Evolutionary conservation across 2,329 filamentous ascomycete genomes (phyloP), one percentile per base, ranked within the genome.

Genomic region (Hawksworthiomyces lignivorus): DNA sequence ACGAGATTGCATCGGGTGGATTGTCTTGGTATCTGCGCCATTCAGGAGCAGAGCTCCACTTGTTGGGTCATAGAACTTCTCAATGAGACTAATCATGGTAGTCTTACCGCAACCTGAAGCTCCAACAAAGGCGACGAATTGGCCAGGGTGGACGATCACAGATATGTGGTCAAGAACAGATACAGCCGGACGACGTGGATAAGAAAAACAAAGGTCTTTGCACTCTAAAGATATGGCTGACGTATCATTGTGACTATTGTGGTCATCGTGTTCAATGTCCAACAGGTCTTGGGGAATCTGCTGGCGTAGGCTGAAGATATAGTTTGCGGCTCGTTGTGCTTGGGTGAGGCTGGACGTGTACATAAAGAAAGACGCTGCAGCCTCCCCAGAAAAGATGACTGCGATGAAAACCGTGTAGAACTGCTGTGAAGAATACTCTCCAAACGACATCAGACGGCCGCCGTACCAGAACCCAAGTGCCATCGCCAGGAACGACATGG

Each of bases 61-160:
- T 9, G 48, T 50, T 8, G 56, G 55, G 24, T 57, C 51, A 47
- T 68, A 65, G 48, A 68, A 70, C 11, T 68, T 60, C 49, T 72
- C 61, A 0, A 73, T 56, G 10, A 73, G 57, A 7, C 69, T 67
- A 38, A 83, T 66, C 62, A 54, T 84, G 78, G 17, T 70, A 70
- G 15, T 82, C 80, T 62, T 62, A 3, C 75, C 24, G 24, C 24
- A 26, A 8, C 24, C 24, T 12, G 24, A 26, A 26, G 24, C 24
- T 8, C 24, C 24, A 4, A 26, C 24, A 12, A 26, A 26, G 8
- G 24, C 24, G 8, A 26, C 24, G 12, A 26, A 26, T 12, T 26
- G 24, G 24, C 24, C 24, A 12, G 24, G 24, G 24, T 12, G 24
- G 12, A 26, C 24, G 24, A 12, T 12, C 8, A 26, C 8, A 8